Evolutionary conservation across 345 rosid species (phyloP).

Genomic region (Reutealis trisperma): DNA sequence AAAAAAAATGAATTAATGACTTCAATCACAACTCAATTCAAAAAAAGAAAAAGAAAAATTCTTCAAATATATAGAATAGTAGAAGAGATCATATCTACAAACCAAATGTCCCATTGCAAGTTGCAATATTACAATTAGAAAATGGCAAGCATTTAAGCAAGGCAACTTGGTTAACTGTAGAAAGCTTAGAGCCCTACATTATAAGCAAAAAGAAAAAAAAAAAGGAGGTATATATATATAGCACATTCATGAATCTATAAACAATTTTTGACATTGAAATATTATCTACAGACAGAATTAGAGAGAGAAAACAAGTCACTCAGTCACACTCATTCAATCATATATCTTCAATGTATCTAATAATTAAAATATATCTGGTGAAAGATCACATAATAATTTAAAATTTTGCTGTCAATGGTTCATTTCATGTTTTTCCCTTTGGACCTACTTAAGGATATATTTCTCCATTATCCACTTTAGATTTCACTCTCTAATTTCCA

Average conservation of each 20-base stretch:
- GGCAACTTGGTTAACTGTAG: not conserved
- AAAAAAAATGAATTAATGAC: too few relatives aligned
- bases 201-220: too few relatives aligned
- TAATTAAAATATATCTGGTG: slow-evolving; percentile 8
- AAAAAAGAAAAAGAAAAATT: too few relatives aligned
- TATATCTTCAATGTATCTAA: slow-evolving; percentile 3
- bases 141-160: not conserved
- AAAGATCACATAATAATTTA: slow-evolving; percentile 19
- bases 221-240: not conserved
- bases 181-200: not conserved
- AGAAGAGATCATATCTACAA: not conserved
- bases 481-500: not conserved
- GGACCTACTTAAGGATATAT: slow-evolving; percentile 9
- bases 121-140: slow-evolving; percentile 5
- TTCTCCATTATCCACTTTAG: slow-evolving; percentile 1
- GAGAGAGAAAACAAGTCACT: not conserved
- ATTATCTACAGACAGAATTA: slow-evolving; percentile 12
- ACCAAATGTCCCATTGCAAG: not conserved
- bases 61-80: not conserved
- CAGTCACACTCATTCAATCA: slow-evolving; percentile 15
- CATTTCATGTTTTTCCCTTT: not conserved
- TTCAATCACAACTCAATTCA: too few relatives aligned
- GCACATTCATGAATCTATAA: not conserved
- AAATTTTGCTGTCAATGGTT: slow-evolving; percentile 13
- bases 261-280: slow-evolving; percentile 12